phyloP scores from a whole-genome alignment of 768 basidiomycete species.

The Chalciporus sphaerocephalus region DNA sequence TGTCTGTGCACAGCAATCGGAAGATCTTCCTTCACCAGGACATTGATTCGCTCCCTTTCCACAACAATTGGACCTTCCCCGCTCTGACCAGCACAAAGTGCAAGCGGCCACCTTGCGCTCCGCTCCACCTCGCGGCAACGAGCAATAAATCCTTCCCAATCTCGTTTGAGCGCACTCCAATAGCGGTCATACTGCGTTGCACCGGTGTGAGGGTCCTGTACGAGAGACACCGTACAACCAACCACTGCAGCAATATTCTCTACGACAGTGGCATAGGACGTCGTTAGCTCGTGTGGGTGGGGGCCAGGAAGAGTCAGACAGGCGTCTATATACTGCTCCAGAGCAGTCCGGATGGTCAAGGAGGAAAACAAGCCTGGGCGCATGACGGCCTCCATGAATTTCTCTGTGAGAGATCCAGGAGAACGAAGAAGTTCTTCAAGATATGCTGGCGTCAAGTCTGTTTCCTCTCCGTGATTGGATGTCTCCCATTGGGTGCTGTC shows the following conservation, averaged over 20 bases:
- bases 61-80: conserved; percentile 53
- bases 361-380: conserved; percentile 85
- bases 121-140: conserved; percentile 89
- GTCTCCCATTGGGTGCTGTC: conserved; percentile 45
- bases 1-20: conserved; percentile 54
- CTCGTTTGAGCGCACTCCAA: conserved; percentile 79
- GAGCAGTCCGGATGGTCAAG: conserved; percentile 73
- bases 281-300: conserved; percentile 51
- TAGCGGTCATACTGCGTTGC: conserved; percentile 73
- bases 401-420: conserved; percentile 67
- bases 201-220: conserved; percentile 73
- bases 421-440: conserved; percentile 78
- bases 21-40: conserved; percentile 61
- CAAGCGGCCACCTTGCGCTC: conserved; percentile 75
- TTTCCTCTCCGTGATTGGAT: conserved; percentile 61
- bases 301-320: conserved; percentile 63
- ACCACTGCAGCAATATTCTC: conserved; percentile 82
- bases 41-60: conserved; percentile 74
- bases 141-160: conserved; percentile 96
- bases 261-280: conserved; percentile 59
- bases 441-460: conserved; percentile 78
- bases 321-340: conserved; percentile 76
- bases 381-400: conserved; percentile 80
- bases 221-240: conserved; percentile 76
- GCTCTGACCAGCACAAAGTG: conserved; percentile 46